Base-by-base conservation (phyloP, 169 alveolate species). In the Besnoitia besnoiti region DNA sequence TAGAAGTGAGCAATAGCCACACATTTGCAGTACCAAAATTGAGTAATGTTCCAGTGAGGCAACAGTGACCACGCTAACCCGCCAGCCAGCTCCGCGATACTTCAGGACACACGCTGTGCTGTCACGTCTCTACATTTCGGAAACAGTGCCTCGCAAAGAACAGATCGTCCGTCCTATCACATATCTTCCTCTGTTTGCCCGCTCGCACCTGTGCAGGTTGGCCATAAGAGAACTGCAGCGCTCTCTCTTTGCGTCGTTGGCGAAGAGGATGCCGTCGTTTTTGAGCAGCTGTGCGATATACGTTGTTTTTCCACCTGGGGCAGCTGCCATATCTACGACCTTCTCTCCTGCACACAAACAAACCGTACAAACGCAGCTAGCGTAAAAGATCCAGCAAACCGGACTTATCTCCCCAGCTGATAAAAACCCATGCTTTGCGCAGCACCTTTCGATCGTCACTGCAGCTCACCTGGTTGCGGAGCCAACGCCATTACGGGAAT, bases 251-350 rank as follows among this genome's bases (percentile, higher is more conserved):
- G 96, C 91, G 88, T 98, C 99, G 94, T 98, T 98, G 12, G 99
- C 98, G 87, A 97, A 96, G n/a, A 98, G 90, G 46, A 96, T 91
- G 39, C 99, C 99, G 0, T 97, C 94, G 92, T 98, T 98, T 94
- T 97, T 97, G 99, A 98, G 97, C 89, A 98, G 93, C 94, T 98
- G 97, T 0, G 98, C 98, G 46, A 98, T 96, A 89, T 98, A 97
- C 37, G 99, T 96, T 10, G 99, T 97, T 94, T 98, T 98, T 30
- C 99, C 99, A 46, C 99, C 93, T 33, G 92, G 92, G 5, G 92
- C 98, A 35, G 99, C 99, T 46, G 99, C 97, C 99, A 98, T 97
- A 94, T 98, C 99, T n/a, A 98, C 95, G 50, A 98, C 94, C 90
- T 95, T 97, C 92, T 98, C 99, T 3, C 93, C 93, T 89, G 75